Evolutionary conservation across 2,329 filamentous ascomycete species (phyloP).

Genomic region (Clarireedia monteithiana): DNA sequence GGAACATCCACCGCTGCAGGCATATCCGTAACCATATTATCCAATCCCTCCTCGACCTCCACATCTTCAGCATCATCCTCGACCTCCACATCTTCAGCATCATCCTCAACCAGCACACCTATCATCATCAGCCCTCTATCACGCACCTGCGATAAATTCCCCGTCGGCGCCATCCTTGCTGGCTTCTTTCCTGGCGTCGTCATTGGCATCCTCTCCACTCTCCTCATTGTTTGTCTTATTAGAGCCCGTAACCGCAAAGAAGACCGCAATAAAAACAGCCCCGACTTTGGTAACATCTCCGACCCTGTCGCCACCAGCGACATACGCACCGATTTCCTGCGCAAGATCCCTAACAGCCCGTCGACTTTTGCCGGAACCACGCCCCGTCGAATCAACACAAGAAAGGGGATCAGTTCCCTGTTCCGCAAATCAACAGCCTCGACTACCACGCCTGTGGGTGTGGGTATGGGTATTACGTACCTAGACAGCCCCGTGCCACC

Average conservation of each 20-base stretch:
- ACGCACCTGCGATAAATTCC: slow-evolving; percentile 21
- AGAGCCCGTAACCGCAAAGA: slow-evolving; percentile 14
- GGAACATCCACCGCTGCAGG: neutral
- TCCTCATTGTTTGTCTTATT: slow-evolving; percentile 34
- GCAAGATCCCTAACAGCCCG: slow-evolving; percentile 25
- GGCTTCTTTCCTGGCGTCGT: slow-evolving; percentile 39
- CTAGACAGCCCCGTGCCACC: slow-evolving; percentile 12
- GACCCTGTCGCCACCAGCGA: slow-evolving; percentile 43
- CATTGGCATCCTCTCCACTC: slow-evolving; percentile 37
- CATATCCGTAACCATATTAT: neutral
- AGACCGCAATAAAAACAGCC: slow-evolving; percentile 28
- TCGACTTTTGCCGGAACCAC: slow-evolving; percentile 12
- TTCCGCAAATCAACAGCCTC: slow-evolving; percentile 20
- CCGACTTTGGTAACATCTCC: slow-evolving; percentile 40
- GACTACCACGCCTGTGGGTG: neutral
- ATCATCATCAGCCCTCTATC: slow-evolving; percentile 7
- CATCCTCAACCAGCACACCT: neutral
- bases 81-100: slow-evolving; percentile 8
- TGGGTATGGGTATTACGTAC: neutral
- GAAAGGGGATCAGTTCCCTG: slow-evolving; percentile 21
- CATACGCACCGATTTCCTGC: slow-evolving; percentile 47
- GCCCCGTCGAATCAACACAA: slow-evolving; percentile 7
- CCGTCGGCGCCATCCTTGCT: slow-evolving; percentile 7
- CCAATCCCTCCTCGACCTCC: slow-evolving; percentile 18
- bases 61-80: slow-evolving; percentile 11